phyloP scores from a whole-genome alignment of 176 grass and related monocot genomes.

The Avena eriantha region DNA sequence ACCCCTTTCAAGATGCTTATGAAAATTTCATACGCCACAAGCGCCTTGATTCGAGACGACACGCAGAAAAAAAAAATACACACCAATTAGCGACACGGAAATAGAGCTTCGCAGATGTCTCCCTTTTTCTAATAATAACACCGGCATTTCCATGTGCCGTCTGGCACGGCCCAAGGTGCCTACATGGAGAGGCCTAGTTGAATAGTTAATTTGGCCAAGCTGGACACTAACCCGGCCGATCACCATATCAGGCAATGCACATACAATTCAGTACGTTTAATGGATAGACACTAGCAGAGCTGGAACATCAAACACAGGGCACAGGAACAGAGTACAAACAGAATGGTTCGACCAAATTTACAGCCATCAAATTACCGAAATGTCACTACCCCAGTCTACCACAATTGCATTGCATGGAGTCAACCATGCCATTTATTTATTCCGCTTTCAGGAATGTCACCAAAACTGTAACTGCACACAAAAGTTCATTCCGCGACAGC shows the following conservation, averaged over 20 bases:
- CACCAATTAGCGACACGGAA: no score
- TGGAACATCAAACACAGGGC: not conserved
- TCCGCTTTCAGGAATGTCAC: constrained; percentile 28
- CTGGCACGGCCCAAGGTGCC: not conserved
- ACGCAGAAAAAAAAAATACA: no score
- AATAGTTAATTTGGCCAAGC: not conserved
- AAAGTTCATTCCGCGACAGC: not conserved
- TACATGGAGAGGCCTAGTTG: not conserved
- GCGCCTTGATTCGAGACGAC: no score
- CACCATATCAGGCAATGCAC: not conserved
- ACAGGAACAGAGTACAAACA: constrained; percentile 16
- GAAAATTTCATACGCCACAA: no score
- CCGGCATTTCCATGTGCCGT: no score
- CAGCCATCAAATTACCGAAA: constrained; percentile 4
- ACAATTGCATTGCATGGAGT: constrained; percentile 1
- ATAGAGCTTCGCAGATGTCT: no score
- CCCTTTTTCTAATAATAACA: no score
- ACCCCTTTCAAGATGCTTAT: no score
- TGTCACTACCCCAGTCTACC: not conserved
- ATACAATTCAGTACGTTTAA: not conserved
- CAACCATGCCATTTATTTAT: constrained; percentile 25
- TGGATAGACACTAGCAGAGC: no score
- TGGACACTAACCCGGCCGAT: not conserved
- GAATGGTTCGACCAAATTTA: constrained; percentile 21
- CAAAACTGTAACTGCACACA: constrained; percentile 27